Base-by-base conservation (phyloP, 2,329 filamentous ascomycete genomes). In the Whalleya microplaca region DNA sequence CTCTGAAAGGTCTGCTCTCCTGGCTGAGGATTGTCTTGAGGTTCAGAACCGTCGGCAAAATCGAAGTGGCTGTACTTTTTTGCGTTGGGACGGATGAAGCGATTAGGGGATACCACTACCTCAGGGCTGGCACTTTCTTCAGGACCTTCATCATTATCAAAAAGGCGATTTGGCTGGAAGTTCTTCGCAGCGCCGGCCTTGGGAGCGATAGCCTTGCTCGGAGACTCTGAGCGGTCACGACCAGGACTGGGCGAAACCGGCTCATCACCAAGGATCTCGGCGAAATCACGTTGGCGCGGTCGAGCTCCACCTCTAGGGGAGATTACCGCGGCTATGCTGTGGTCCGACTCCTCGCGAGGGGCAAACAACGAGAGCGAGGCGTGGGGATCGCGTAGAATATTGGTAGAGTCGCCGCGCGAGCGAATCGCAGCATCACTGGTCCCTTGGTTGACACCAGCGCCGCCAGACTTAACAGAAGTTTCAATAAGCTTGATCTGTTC, bases 31-130 rank as follows among this genome's bases (percentile, higher is more conserved):
- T 73, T 73, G 48, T 84, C 79, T 58, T 77, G 73, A 16, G 78
- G 75, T 53, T 85, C 81, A 19, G 78, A 82, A 48, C 85, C 86
- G 63, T 92, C 87, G 55, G 82, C 85, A 69, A 96, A 90, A 57
- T 92, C 88, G 70, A 96, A 96, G 75, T 98, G 94, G 56, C 89
- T 80, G 76, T 87, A 97, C 74, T 92, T 96, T 69, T 85, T 86
- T 2, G 90, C 84, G 72, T 95, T 84, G 6, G 90, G 87, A 68
- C 88, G 81, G 68, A 82, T 80, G 64, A 75, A 76, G 51, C 75
- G 75, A 41, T 79, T 77, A 21, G 71, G 67, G 23, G 75, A 73
- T 53, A 73, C 72, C 44, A 69, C 63, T 40, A 75, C 71, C 45
- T 79, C 75, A 41, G 76, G 77, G 23, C 71, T 76, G 64, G 80